These are phyloP conservation scores for Choiromyces venosus DNA, from an alignment of 495 filamentous ascomycete genomes.

Conservation along the genomic window DNA sequence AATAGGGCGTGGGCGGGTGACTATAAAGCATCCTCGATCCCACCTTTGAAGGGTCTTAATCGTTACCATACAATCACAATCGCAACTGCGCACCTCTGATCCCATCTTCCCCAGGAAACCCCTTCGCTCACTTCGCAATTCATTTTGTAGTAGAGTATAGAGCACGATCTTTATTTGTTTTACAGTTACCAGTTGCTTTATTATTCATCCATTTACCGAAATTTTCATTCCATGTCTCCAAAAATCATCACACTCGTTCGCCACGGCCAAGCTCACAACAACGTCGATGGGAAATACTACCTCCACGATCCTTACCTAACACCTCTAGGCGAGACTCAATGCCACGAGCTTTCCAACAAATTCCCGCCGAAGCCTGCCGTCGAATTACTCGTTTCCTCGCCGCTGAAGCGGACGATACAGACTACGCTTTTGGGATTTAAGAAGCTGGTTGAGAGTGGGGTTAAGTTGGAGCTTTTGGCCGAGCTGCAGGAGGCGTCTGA, in stretches of 20 bases:
- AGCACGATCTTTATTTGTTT: not conserved
- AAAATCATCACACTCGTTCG: slow-evolving; percentile 38
- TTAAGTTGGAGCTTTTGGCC: slow-evolving; percentile 63
- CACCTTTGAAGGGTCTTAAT: too few species aligned
- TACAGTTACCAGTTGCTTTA: not conserved
- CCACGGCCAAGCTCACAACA: slow-evolving; percentile 69
- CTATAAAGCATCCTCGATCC: too few species aligned
- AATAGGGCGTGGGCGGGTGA: too few species aligned
- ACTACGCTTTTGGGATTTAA: slow-evolving; percentile 69
- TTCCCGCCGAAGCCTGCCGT: slow-evolving; percentile 64
- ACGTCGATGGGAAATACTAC: slow-evolving; percentile 68
- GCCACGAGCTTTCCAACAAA: slow-evolving; percentile 52
- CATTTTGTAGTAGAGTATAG: too few species aligned
- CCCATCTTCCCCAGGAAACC: too few species aligned
- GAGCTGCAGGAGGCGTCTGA: slow-evolving; percentile 76
- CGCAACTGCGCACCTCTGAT: too few species aligned
- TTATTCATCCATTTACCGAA: not conserved
- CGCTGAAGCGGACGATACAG: slow-evolving; percentile 75
- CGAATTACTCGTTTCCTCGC: slow-evolving; percentile 72
- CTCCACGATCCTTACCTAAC: slow-evolving; percentile 76
- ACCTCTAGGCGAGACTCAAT: slow-evolving; percentile 69
- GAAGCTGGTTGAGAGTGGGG: slow-evolving; percentile 44
- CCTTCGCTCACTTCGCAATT: too few species aligned
- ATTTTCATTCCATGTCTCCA: too few species aligned
- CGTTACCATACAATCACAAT: too few species aligned